A percentile compares a stretch with the other conserved stretches of the same genome.
Conservation (phyloP, 371 early-diverging fungal species). For the Mucor saturninus region DNA sequence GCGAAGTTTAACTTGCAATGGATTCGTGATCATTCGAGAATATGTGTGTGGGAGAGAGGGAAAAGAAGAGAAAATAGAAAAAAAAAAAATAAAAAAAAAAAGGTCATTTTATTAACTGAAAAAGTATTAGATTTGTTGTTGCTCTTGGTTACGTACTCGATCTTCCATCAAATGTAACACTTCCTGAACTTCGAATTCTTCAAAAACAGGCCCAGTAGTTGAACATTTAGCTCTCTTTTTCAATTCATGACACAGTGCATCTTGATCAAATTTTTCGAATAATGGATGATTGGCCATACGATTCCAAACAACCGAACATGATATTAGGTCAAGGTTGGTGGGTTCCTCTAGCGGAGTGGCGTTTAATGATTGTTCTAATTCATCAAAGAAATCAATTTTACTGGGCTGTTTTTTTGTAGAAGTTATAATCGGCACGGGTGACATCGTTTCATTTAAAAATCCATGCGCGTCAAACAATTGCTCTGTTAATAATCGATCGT, state of each 20-base stretch:
- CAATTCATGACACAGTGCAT: conserved; percentile 48
- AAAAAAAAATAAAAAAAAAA: neutral
- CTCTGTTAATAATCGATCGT: conserved; percentile 47
- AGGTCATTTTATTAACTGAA: neutral
- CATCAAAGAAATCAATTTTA: conserved; percentile 19
- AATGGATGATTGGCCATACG: conserved; percentile 52
- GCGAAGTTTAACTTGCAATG: conserved; percentile 3
- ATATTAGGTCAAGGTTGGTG: conserved; percentile 23
- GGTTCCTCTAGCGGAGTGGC: conserved; percentile 2
- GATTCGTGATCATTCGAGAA: neutral
- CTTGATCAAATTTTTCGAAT: conserved; percentile 55
- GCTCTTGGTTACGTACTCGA: neutral
- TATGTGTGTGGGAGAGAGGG: neutral
- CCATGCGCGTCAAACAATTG: conserved; percentile 52
- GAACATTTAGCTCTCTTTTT: conserved; percentile 60
- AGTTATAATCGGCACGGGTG: conserved; percentile 52
- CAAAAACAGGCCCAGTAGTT: conserved; percentile 54
- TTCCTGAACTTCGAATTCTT: conserved; percentile 30
- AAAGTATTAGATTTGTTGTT: neutral
- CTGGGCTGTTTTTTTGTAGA: neutral
- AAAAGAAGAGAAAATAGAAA: neutral
- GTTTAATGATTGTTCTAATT: conserved; percentile 22
- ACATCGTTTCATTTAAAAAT: conserved; percentile 36
- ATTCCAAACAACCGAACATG: conserved; percentile 51
- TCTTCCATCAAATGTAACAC: conserved; percentile 22